phyloP scores from a whole-genome alignment of 768 basidiomycete species.

The Boletus bicolor region DNA sequence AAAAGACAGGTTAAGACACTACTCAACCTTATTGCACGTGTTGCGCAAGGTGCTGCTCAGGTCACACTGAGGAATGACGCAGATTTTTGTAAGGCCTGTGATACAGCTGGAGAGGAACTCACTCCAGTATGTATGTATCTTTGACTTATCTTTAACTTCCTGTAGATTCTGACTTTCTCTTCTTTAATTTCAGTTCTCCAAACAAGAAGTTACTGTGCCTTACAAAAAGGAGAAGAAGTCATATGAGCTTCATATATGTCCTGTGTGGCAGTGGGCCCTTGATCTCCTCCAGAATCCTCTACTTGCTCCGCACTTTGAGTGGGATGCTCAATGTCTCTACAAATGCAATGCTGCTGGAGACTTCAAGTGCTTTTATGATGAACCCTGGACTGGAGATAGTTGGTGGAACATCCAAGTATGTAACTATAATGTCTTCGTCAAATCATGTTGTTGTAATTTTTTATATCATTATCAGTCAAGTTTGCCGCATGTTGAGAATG shows the following conservation, averaged over 20 bases:
- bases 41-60: neutral
- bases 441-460: neutral
- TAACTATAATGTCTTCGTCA: neutral
- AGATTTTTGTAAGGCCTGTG: constrained; percentile 23
- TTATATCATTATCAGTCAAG: constrained; percentile 1
- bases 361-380: constrained; percentile 31
- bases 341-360: constrained; percentile 23
- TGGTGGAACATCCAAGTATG: constrained; percentile 39
- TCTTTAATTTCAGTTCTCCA: constrained; percentile 13
- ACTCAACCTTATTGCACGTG: constrained; percentile 16
- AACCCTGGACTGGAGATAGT: constrained; percentile 37
- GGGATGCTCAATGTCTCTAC: constrained; percentile 32
- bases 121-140: constrained; percentile 6
- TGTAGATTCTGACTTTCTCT: neutral
- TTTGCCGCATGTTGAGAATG: constrained; percentile 21
- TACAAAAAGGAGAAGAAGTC: constrained; percentile 15
- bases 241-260: constrained; percentile 21
- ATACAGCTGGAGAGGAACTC: neutral
- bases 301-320: constrained; percentile 25
- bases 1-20: constrained; percentile 14
- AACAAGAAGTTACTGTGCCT: constrained; percentile 10
- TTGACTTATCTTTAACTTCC: neutral
- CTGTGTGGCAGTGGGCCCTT: constrained; percentile 28
- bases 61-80: constrained; percentile 19
- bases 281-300: constrained; percentile 28